Conservation (phyloP, 164 flowering plant species). For the Nymphaea thermarum region DNA sequence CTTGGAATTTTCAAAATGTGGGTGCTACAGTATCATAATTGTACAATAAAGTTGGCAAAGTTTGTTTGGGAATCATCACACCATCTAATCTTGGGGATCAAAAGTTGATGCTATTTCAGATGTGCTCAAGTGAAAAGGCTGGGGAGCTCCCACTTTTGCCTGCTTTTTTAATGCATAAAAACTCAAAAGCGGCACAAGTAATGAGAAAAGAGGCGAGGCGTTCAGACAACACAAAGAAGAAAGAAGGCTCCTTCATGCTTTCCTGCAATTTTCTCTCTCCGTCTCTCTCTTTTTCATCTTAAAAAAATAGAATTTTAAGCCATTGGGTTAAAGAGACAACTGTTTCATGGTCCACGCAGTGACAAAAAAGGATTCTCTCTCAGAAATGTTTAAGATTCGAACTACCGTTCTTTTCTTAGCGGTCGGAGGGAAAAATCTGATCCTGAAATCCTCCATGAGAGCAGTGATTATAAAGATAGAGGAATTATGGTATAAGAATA, state of each 20-base stretch:
- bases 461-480: too few species aligned
- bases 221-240: neutral
- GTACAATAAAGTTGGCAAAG: neutral
- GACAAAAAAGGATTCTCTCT: too few species aligned
- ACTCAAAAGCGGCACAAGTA: neutral
- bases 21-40: neutral
- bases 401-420: too few species aligned
- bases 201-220: neutral
- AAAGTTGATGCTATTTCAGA: neutral
- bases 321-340: too few species aligned
- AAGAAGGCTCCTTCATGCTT: neutral
- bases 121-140: neutral
- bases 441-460: too few species aligned
- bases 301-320: too few species aligned
- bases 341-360: too few species aligned
- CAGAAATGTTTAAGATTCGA: too few species aligned
- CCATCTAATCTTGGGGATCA: neutral
- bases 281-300: too few species aligned
- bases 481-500: too few species aligned
- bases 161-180: neutral
- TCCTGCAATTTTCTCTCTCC: neutral
- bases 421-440: too few species aligned
- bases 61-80: neutral
- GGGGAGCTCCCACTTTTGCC: neutral
- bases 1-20: neutral